Evolutionary conservation across 2,329 filamentous ascomycete species (phyloP), one percentile per base, ranked within the genome.

Genomic region (Colletotrichum tanaceti): DNA sequence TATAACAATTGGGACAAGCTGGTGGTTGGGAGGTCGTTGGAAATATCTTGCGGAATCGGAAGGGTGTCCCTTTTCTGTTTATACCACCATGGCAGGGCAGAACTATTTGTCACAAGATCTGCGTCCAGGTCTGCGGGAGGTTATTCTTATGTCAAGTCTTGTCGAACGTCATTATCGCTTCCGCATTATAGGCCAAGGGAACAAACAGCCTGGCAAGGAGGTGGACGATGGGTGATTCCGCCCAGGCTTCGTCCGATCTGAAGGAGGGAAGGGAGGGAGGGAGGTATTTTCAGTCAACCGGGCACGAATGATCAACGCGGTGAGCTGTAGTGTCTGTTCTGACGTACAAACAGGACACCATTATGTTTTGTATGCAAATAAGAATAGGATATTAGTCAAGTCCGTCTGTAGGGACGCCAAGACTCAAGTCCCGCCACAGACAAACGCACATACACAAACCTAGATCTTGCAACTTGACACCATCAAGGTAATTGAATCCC

Each of bases 231-330:
- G 22, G 60, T 49, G 24, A 49, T 20, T 55, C n/a, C 43, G 62
- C 43, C 66, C 43, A 66, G 62, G 24, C 35, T 65, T 61, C 62
- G 57, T 68, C 66, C 52, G 55, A 66, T 68, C 55, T 61, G 9
- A 20, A 20, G 22, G 11, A 44, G 28, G 46, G 16, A 46, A 28
- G 28, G 6, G 28, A 9, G 6, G 5, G 28, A 28, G 28, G 28
- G 6, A 9, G 28, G 28, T 1, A 28, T 28, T 7, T 28, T 28
- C 28, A 28, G 6, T 28, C 60, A 58, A 28, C 50, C 28, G 46
- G 55, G 55, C 62, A 57, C 50, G 41, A 22, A 50, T 44, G n/a
- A n/a, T n/a, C n/a, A 49, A 43, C 41, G 50, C 47, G 20, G 47
- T 35, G 28, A 28, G 57, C 62, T 52, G 62, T 52, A 41, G 55